Base-by-base conservation (phyloP, 441 rosid genomes). In the Hura crepitans region DNA sequence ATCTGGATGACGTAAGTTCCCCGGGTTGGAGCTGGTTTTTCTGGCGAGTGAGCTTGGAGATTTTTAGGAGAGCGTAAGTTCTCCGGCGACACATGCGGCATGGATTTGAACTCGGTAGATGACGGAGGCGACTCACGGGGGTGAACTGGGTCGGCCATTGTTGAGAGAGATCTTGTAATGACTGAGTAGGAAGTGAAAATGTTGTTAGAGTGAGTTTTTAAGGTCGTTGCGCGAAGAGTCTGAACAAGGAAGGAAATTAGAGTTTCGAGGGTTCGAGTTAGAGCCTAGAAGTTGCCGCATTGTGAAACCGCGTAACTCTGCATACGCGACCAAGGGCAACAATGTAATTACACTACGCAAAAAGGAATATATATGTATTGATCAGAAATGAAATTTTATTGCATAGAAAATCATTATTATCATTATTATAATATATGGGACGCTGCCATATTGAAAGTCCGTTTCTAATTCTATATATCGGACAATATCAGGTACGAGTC, bases 1-100 rank as follows among this genome's bases (percentile, higher is more conserved):
- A 93, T 79, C 68, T 84, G 91, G 73, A 91, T 80, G 27, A 93
- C 93, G 85, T 93, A 93, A 11, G 97, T 89, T 2, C 85, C 82
- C n/a, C 77, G 66, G 33, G 81, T 66, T 22, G 81, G 76, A 15
- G 62, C 55, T 1, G 78, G 72, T 11, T 78, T 83, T 12, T 70
- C 80, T 43, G 73, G 66, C 0, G 66, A 10, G 0, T 80, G 74
- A 20, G 68, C 62, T 4, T 56, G 15, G 4, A 53, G 65, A 42
- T 67, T 69, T 17, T 51, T 18, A 3, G 50, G 59, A 17, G 69
- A 42, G 1, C 25, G 14, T 5, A 66, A 73, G 1, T 72, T 22
- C 2, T 54, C 56, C 3, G n/a, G 70, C 13, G 25, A 54, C 9
- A 53, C 54, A 23, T 15, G 59, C 5, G 50, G 64, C 0, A 22